These are phyloP conservation scores for Cercospora sp. DNA, from an alignment of 2,329 filamentous ascomycete genomes.

Conservation along the genomic window DNA sequence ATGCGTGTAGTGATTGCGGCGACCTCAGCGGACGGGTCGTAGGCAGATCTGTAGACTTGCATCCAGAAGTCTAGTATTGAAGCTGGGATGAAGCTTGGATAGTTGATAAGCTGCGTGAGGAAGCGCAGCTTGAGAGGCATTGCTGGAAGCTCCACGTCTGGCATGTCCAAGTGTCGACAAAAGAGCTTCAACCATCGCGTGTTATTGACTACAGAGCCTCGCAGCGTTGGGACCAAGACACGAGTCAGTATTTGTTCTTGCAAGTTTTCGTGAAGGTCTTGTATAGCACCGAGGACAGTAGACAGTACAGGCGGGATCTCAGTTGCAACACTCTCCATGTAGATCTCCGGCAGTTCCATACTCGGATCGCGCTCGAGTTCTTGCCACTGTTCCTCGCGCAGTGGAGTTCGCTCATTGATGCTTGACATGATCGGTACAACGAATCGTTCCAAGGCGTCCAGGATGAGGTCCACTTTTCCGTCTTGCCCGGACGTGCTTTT, in stretches of 20 bases:
- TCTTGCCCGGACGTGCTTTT: constrained; percentile 10
- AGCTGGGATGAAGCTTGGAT: constrained; percentile 25
- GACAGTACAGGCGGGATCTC: constrained; percentile 15
- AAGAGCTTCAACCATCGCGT: constrained; percentile 25
- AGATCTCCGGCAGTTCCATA: constrained; percentile 28
- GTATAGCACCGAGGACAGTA: constrained; percentile 13
- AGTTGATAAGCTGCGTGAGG: constrained; percentile 13
- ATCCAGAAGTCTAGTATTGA: constrained; percentile 32
- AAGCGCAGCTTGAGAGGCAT: constrained; percentile 14
- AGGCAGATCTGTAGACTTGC: constrained; percentile 28
- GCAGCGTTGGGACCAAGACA: constrained; percentile 24
- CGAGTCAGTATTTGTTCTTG: constrained; percentile 17
- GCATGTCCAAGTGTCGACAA: constrained; percentile 7
- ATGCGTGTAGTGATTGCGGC: constrained; percentile 29
- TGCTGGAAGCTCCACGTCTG: constrained; percentile 1
- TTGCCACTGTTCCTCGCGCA: constrained; percentile 39
- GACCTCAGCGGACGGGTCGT: constrained; percentile 31
- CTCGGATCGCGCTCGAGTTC: constrained; percentile 25
- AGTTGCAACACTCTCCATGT: constrained; percentile 19
- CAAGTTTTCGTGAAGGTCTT: neutral
- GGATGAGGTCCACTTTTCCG: constrained; percentile 23
- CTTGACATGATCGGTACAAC: constrained; percentile 39
- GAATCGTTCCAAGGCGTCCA: constrained; percentile 32
- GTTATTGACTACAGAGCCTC: constrained; percentile 18
- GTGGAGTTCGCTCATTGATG: constrained; percentile 39